Conservation (phyloP, 805 yeast genomes). For the Starmerella apis region DNA sequence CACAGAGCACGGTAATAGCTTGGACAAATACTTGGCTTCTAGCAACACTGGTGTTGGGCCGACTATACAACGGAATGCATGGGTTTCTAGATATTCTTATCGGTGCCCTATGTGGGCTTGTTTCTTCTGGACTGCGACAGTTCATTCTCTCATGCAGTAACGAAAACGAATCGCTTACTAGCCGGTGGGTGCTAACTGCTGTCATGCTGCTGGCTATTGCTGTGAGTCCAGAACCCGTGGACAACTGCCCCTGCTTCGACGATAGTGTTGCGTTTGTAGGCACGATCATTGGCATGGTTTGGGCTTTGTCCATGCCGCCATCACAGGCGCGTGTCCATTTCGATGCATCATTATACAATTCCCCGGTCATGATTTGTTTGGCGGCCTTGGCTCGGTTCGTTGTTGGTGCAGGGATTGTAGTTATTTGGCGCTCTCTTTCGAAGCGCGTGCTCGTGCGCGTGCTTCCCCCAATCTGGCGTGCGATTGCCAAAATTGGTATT, state of each 20-base stretch:
- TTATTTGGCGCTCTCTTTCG: conserved; percentile 62
- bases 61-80: conserved; percentile 96
- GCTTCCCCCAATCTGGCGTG: conserved; percentile 50
- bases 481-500: conserved; percentile 32
- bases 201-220: conserved; percentile 8
- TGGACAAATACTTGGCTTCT: conserved; percentile 39
- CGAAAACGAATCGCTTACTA: neutral
- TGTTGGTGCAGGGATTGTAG: conserved; percentile 53
- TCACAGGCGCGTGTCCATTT: neutral
- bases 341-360: neutral
- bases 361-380: conserved; percentile 33
- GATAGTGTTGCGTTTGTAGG: conserved; percentile 91
- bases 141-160: conserved; percentile 37
- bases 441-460: conserved; percentile 53
- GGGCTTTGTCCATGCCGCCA: conserved; percentile 12
- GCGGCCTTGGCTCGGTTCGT: conserved; percentile 37
- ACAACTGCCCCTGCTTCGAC: conserved; percentile 92
- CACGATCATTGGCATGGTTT: conserved; percentile 53
- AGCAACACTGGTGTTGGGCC: conserved; percentile 58
- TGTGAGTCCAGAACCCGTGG: conserved; percentile 59
- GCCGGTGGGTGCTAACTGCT: conserved; percentile 9
- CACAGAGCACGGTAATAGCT: neutral
- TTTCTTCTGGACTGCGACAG: conserved; percentile 36
- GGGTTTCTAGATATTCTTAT: conserved; percentile 66
- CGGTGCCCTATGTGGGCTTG: conserved; percentile 57